Base-by-base conservation (phyloP, 805 yeast species). In the Schwanniomyces occidentalis region DNA sequence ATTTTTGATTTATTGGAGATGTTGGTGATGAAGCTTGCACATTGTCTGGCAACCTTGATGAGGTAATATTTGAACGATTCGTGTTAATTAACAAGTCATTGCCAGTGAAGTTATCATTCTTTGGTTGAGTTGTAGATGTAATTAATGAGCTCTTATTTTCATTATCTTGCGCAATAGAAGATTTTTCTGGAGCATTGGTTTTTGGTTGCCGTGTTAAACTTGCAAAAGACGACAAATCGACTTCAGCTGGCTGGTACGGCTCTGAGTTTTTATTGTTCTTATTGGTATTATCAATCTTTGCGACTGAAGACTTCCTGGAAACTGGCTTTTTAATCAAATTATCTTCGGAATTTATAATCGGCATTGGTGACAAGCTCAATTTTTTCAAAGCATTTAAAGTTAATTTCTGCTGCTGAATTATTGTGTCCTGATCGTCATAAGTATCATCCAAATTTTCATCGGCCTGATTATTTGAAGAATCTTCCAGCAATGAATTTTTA, bases 181-280 rank as follows among this genome's bases (percentile, higher is more conserved):
- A 14, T 12, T 19, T 20, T 24, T 34, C 33, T 17, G 35, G 31
- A 33, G 36, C 12, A 20, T 38, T 27, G 19, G 30, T 35, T 33
- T 60, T 59, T n/a, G 68, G 68, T 44, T 69, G 74, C 29, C 73
- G 50, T 8, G 74, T 69, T 32, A 69, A 54, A 42, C 72, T 65
- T 5, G 71, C 65, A 51, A 69, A 69, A 18, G 67, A 51, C 18
- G 68, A 60, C 34, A 69, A 60, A 37, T 69, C 74, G 6, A 69
- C 74, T 40, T 67, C 69, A 2, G 74, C 73, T 1, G 74, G 74
- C 39, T 64, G 64, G 45, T 68, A 69, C 2, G 72, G 73, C 34
- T 55, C 63, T 12, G 31, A 3, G 16, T 37, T 37, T 32, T 36
- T 31, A 13, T 25, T 13, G 18, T 19, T 28, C 26, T 34, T 32